Conservation (phyloP, 2,329 filamentous ascomycete genomes). For the Cercospora beticola region DNA sequence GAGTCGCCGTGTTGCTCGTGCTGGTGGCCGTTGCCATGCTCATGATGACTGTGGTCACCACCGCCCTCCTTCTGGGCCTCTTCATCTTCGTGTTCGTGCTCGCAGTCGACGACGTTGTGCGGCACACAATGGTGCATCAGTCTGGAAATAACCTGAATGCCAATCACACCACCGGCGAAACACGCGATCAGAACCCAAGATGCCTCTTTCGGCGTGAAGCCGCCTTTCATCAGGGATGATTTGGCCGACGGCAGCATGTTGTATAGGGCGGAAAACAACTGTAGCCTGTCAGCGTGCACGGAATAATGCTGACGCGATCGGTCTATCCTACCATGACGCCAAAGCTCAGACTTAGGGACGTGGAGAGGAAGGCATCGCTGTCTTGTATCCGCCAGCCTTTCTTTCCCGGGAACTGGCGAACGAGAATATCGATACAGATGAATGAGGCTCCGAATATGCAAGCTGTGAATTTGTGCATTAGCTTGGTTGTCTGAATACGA, state of each 20-base stretch:
- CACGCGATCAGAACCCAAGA: slow-evolving; percentile 67
- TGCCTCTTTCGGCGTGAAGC: slow-evolving; percentile 65
- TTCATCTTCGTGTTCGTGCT: slow-evolving; percentile 59
- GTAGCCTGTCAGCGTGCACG: slow-evolving; percentile 16
- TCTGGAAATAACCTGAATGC: slow-evolving; percentile 72
- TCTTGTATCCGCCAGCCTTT: slow-evolving; percentile 83
- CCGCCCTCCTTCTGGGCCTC: slow-evolving; percentile 24
- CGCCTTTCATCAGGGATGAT: slow-evolving; percentile 69
- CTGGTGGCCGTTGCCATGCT: slow-evolving; percentile 19
- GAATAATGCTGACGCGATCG: background rate
- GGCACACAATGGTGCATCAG: slow-evolving; percentile 72
- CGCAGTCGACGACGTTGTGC: slow-evolving; percentile 77
- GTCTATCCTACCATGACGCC: slow-evolving; percentile 78
- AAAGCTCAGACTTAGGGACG: slow-evolving; percentile 87
- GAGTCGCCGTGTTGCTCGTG: slow-evolving; percentile 14
- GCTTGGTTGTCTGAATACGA: background rate
- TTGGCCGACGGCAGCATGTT: slow-evolving; percentile 90
- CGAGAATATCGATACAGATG: slow-evolving; percentile 79
- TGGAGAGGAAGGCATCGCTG: slow-evolving; percentile 82
- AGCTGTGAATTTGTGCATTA: slow-evolving; percentile 39
- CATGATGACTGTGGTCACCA: slow-evolving; percentile 28
- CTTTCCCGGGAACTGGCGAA: slow-evolving; percentile 70
- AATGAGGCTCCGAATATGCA: slow-evolving; percentile 73
- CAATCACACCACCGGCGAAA: slow-evolving; percentile 70
- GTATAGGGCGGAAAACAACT: slow-evolving; percentile 90